These are phyloP conservation scores for Quercus bicolor DNA, from an alignment of 306 rosid species.

Conservation along the genomic window DNA sequence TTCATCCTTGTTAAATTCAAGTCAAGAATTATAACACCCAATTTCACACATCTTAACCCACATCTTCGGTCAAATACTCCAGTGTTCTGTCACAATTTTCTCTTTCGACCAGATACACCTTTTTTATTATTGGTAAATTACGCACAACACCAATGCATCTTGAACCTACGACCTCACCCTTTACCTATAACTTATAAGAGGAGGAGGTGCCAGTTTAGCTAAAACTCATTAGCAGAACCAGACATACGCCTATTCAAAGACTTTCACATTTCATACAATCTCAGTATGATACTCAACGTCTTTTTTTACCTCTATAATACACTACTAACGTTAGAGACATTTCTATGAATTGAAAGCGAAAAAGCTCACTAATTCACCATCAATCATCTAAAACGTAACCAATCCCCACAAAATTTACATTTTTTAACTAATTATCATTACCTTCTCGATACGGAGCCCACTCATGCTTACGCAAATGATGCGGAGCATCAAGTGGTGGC, in stretches of 20 bases:
- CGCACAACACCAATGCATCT: rapidly evolving
- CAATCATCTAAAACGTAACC: not conserved
- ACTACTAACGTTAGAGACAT: not conserved
- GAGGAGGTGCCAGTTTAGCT: too few species aligned
- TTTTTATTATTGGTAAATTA: too few species aligned
- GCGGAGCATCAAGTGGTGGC: constrained; percentile 98
- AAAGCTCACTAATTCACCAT: not conserved
- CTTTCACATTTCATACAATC: not conserved
- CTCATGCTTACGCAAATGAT: constrained; percentile 93
- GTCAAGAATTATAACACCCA: not conserved
- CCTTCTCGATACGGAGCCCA: constrained; percentile 93
- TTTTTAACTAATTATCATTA: constrained; percentile 12
- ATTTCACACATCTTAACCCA: not conserved
- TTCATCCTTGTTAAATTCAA: not conserved
- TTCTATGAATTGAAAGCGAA: not conserved
- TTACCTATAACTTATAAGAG: rapidly evolving
- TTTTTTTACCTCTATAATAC: not conserved
- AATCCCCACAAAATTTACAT: not conserved
- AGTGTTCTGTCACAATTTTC: rapidly evolving
- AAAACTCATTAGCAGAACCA: rapidly evolving
- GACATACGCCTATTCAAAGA: not conserved
- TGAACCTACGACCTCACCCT: too few species aligned
- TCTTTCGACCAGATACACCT: too few species aligned
- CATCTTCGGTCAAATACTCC: not conserved
- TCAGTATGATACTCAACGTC: not conserved